A percentile compares a stretch with the other conserved stretches of the same genome.
Evolutionary conservation across 2,329 filamentous ascomycete species (phyloP).

Genomic region (Waltergamsia citrina): DNA sequence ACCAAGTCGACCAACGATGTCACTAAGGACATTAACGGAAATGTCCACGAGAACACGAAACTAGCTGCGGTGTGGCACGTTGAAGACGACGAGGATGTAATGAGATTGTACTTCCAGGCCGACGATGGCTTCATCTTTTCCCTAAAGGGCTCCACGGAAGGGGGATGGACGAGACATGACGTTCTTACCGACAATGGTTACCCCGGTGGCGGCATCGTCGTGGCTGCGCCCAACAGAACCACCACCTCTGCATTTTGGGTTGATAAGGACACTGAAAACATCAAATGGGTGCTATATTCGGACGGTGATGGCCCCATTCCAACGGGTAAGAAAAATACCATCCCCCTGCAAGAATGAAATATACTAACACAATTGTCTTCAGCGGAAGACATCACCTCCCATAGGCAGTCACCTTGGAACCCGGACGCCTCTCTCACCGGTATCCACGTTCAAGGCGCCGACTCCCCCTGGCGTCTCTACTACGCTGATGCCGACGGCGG

Average conservation of each 20-base stretch:
- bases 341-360: constrained; percentile 1
- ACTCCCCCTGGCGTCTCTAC: constrained; percentile 8
- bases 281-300: constrained; percentile 6
- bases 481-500: constrained; percentile 8
- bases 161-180: constrained; percentile 1
- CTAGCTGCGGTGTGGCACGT: constrained; percentile 9
- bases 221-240: constrained; percentile 5
- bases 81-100: constrained; percentile 6
- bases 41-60: constrained; percentile 8
- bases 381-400: background rate
- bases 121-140: constrained; percentile 7
- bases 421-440: constrained; percentile 6
- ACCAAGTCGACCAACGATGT: constrained; percentile 10
- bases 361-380: background rate
- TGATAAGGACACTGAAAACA: constrained; percentile 4
- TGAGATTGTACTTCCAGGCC: constrained; percentile 10
- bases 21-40: constrained; percentile 6
- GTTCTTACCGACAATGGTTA: constrained; percentile 3
- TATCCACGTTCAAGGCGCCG: constrained; percentile 6
- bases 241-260: constrained; percentile 9
- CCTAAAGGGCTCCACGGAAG: constrained; percentile 3
- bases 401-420: constrained; percentile 6
- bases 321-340: constrained; percentile 2
- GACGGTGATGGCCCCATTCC: constrained; percentile 5
- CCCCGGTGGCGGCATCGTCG: constrained; percentile 8